Evolutionary conservation across 768 basidiomycete genomes (phyloP).

Genomic region (Mycena metata): DNA sequence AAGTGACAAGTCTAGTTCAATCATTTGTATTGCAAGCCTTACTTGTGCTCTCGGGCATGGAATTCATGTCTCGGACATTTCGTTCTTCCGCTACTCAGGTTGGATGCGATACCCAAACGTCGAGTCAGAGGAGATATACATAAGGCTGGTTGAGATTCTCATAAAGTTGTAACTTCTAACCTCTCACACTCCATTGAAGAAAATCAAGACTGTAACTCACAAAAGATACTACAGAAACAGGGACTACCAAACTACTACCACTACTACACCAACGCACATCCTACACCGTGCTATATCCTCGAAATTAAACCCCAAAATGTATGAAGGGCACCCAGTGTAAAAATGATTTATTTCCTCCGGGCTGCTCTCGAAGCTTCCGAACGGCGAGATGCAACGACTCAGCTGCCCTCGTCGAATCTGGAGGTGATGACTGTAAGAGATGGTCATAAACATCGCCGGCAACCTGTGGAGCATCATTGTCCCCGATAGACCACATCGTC

Average conservation of each 20-base stretch:
- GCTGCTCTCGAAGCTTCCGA: too few species aligned
- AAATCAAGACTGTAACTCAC: slow-evolving; percentile 4
- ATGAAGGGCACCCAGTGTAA: too few species aligned
- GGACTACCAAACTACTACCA: slow-evolving; percentile 8
- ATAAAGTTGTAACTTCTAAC: slow-evolving; percentile 3
- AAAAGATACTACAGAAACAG: slow-evolving; percentile 1
- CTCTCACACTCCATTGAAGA: slow-evolving; percentile 1
- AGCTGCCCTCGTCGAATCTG: too few species aligned
- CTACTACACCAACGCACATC: too few species aligned
- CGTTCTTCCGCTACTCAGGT: slow-evolving; percentile 3
- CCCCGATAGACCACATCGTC: too few species aligned
- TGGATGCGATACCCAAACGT: slow-evolving; percentile 9
- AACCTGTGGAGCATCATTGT: too few species aligned
- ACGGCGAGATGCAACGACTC: too few species aligned
- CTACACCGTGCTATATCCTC: slow-evolving; percentile 1
- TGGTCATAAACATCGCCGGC: too few species aligned
- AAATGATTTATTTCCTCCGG: too few species aligned
- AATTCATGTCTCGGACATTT: slow-evolving; percentile 8
- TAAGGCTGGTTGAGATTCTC: neutral
- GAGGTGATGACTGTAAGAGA: too few species aligned
- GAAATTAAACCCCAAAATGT: slow-evolving; percentile 4
- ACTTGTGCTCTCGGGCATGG: neutral
- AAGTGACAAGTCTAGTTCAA: slow-evolving; percentile 14
- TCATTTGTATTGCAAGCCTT: neutral
- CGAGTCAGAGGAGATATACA: neutral